Percentiles rank a stretch among this genome's conserved stretches.
phyloP scores from a whole-genome alignment of 2,329 filamentous ascomycete species.

The Ascosphaera aggregata region DNA sequence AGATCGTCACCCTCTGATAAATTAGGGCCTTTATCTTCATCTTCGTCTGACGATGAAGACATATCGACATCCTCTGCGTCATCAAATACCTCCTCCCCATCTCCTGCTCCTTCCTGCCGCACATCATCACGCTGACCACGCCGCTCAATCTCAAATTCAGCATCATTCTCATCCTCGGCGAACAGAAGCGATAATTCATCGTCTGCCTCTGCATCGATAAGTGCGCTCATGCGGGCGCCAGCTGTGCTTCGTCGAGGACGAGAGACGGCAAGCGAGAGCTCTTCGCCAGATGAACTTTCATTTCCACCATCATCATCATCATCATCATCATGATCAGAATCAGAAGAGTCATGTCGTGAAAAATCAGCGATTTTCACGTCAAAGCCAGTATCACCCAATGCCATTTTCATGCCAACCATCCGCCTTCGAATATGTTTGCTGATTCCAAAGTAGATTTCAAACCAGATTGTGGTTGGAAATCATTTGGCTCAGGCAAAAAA shows the following conservation, averaged over 20 bases:
- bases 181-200: slow-evolving; percentile 50
- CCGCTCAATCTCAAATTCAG: slow-evolving; percentile 16
- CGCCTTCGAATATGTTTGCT: no score
- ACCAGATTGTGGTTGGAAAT: no score
- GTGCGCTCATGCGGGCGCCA: slow-evolving; percentile 58
- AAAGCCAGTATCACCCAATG: no score
- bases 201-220: slow-evolving; percentile 51
- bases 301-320: background rate
- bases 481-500: no score
- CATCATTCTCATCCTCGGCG: slow-evolving; percentile 45
- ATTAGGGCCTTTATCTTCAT: slow-evolving; percentile 45
- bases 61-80: slow-evolving; percentile 57
- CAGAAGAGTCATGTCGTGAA: no score
- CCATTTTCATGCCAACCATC: no score
- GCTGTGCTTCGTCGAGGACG: slow-evolving; percentile 59
- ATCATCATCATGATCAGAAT: background rate
- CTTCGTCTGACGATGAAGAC: slow-evolving; percentile 65
- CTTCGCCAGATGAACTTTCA: background rate
- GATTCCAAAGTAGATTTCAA: no score
- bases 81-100: slow-evolving; percentile 21
- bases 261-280: slow-evolving; percentile 42
- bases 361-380: no score
- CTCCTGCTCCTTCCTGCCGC: slow-evolving; percentile 30
- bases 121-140: slow-evolving; percentile 29
- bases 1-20: slow-evolving; percentile 36